These are phyloP conservation scores for Linum trigynum DNA, from an alignment of 345 rosid species.

Conservation along the genomic window DNA sequence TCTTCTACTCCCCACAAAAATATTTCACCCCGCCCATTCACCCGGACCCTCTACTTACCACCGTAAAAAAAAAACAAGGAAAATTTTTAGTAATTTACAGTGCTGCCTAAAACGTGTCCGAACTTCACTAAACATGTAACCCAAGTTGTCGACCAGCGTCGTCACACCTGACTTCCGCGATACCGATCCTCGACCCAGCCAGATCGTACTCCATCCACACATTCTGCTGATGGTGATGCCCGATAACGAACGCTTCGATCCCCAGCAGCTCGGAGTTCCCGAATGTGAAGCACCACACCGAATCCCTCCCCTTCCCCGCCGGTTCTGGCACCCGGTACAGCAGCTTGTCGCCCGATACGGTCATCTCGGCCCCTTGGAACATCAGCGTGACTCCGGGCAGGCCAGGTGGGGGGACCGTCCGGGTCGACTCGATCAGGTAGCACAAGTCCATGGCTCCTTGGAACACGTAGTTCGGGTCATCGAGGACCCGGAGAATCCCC, in stretches of 20 bases:
- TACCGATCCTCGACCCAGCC: constrained; percentile 62
- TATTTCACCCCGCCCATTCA: too few species aligned
- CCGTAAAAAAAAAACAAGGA: background rate
- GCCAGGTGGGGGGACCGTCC: constrained; percentile 16
- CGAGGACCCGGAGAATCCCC: constrained; percentile 38
- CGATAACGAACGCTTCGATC: constrained; percentile 78
- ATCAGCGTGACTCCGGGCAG: constrained; percentile 58
- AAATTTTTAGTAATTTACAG: background rate
- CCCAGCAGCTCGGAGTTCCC: constrained; percentile 87
- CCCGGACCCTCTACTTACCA: too few species aligned
- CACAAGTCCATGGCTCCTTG: constrained; percentile 94
- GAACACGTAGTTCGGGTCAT: constrained; percentile 61
- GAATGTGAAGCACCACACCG: constrained; percentile 68
- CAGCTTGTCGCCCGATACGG: constrained; percentile 42
- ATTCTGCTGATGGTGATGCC: constrained; percentile 90
- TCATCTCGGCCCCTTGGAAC: constrained; percentile 76
- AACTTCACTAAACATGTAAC: background rate
- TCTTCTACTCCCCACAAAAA: too few species aligned
- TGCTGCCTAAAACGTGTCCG: too few species aligned
- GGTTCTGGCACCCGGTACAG: constrained; percentile 46
- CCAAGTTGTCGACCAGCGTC: constrained; percentile 68
- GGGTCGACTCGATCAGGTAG: constrained; percentile 36
- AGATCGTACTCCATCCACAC: constrained; percentile 94
- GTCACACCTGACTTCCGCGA: constrained; percentile 67
- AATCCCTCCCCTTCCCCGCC: constrained; percentile 53